Evolutionary conservation across 371 early-diverging fungal genomes (phyloP), one percentile per base, ranked within the genome.

Genomic region (Mucor circinelloides): DNA sequence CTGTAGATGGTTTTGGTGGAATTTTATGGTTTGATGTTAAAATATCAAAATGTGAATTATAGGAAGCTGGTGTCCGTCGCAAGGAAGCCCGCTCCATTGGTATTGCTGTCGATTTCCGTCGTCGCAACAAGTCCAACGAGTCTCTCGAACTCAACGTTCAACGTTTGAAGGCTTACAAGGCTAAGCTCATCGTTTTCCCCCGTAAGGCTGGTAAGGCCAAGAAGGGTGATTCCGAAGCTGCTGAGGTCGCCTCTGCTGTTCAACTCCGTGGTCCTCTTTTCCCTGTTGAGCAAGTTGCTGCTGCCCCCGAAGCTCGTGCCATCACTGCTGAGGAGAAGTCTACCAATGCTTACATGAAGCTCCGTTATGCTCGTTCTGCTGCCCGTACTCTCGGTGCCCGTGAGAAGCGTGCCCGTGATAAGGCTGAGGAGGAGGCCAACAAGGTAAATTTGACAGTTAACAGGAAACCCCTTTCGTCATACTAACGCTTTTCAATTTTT

Each of bases 61-160:
- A 92, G 88, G 95, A 87, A 73, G 99, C 99, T 74, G 98, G 99
- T 71, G 82, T 99, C 81, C 83, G 89, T 72, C 91, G 93, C 81
- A 95, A 95, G 87, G 90, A 96, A 82, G 99, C 99, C 70, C 94
- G 89, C 71, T 86, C 94, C 78, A 90, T 99, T 78, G 99, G 99
- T 79, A 95, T 99, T 81, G 88, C 98, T 38, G 98, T 99, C 67
- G 99, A 99, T 89, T 90, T 92, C 89, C 97, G 99, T 76, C 94
- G 99, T 81, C 93, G 94, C 87, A 99, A 97, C 94, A 88, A 92
- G 76, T 96, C 95, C 72, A 94, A 91, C 75, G 99, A 99, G 87
- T 91, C 95, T 34, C 91, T 99, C 58, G 85, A 93, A 73, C 82
- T 92, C 71, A 99, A 99, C 86, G 98, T 95, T 69, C 91, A 93